A percentile compares a stretch with the other conserved stretches of the same genome.
phyloP scores from a whole-genome alignment of 345 rosid genomes.

The Bruguiera sexangula region DNA sequence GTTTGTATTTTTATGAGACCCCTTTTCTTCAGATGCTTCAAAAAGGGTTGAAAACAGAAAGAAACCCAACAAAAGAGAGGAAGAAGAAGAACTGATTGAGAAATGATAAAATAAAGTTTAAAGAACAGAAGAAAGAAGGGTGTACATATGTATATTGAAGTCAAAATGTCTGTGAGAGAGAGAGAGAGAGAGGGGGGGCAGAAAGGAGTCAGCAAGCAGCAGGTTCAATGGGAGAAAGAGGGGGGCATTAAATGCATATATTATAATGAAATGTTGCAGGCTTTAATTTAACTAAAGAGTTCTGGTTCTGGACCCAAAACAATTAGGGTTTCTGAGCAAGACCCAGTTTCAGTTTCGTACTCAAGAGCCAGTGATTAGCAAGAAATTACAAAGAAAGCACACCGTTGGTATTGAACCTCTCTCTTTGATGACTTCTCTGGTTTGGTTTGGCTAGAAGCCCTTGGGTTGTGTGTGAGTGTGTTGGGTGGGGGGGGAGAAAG shows the following conservation, averaged over 20 bases:
- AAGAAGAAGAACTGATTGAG: background rate
- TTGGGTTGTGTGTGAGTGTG: background rate
- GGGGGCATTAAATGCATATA: slow-evolving; percentile 12
- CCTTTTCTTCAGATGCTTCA: background rate
- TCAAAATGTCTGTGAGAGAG: background rate
- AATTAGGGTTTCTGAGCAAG: slow-evolving; percentile 31
- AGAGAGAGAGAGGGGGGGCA: background rate
- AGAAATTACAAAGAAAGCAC: background rate
- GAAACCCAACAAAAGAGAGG: background rate
- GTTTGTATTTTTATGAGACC: background rate
- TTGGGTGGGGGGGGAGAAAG: background rate
- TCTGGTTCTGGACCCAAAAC: slow-evolving; percentile 5
- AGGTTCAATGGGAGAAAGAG: background rate
- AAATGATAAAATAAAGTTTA: background rate
- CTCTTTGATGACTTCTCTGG: background rate
- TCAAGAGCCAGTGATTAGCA: background rate
- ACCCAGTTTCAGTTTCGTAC: slow-evolving; percentile 25
- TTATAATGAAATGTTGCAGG: slow-evolving; percentile 20
- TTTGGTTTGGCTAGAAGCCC: background rate
- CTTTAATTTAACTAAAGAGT: slow-evolving; percentile 1
- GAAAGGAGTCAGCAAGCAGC: background rate
- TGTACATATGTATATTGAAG: background rate
- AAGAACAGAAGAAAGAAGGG: background rate
- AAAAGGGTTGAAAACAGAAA: background rate
- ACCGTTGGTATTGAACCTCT: too few relatives aligned